Base-by-base conservation (phyloP, 2,329 filamentous ascomycete species). In the Stylonectria norvegica region DNA sequence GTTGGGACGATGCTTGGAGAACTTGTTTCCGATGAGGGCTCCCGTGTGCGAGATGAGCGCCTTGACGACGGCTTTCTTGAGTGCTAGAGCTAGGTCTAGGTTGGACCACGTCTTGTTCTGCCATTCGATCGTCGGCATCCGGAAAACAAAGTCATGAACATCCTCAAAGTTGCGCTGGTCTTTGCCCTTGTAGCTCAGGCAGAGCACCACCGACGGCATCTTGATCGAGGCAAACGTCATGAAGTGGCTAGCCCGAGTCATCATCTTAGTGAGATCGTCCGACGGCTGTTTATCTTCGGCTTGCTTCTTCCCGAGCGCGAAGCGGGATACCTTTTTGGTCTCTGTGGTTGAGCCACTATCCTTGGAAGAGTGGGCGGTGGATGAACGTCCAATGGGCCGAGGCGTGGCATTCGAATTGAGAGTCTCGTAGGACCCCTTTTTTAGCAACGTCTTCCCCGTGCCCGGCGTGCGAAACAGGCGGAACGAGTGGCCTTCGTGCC, bases 41-140 rank as follows among this genome's bases (percentile, higher is more conserved):
- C 93, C 93, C 1, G 91, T 90, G 60, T 98, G 93, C 2, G 88
- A 93, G 56, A 98, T 94, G 32, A 98, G 75, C 0, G 93, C 91
- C 58, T 89, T 87, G 60, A 95, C 88, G 42, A 97, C 86, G 33
- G 95, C 90, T 61, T 90, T 94, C 70, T 98, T 97, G 38, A 98
- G 75, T 11, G 89, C 86, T 34, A 97, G 74, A 1, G 91, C 90
- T 8, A 98, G 79, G 58, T 98, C 93, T 5, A 98, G 77, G 62
- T 97, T 98, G 5, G 89, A 96, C 93, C 93, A 98, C 7, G 90
- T 97, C 72, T 98, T 98, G 74, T 98, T 98, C 49, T 89, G 82
- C 69, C 95, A 97, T 63, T 98, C 93, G 33, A 98, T 83, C 2
- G 86, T 85, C 4, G 93, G 93, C 67, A 98, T 80, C 22, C 89